phyloP scores from a whole-genome alignment of 305 asterid genomes.

The Coffea humblotiana region DNA sequence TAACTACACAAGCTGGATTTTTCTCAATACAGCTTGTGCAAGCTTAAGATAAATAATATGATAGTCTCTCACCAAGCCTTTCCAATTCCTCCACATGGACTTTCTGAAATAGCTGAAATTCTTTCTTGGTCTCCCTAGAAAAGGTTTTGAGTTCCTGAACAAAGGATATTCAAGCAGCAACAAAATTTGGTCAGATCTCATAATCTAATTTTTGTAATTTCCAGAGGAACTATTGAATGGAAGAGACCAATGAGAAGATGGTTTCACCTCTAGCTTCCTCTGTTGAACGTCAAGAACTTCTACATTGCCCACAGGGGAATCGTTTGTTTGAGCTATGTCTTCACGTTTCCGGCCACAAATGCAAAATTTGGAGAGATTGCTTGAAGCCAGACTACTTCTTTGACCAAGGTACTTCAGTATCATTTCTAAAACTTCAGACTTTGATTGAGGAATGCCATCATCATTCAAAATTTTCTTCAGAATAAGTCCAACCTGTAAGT shows the following conservation, averaged over 20 bases:
- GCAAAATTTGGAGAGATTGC: constrained; percentile 58
- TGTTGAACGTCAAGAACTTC: constrained; percentile 65
- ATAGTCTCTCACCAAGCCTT: constrained; percentile 60
- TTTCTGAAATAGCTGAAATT: constrained; percentile 49
- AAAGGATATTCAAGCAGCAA: constrained; percentile 6
- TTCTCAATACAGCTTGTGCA: background rate
- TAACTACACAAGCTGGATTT: background rate
- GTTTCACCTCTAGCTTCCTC: constrained; percentile 65
- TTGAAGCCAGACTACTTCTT: constrained; percentile 61
- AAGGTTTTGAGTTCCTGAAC: constrained; percentile 68
- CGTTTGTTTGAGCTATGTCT: constrained; percentile 24
- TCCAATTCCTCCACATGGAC: constrained; percentile 66
- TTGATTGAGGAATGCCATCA: constrained; percentile 50
- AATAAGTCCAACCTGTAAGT: constrained; percentile 66
- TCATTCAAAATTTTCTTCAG: constrained; percentile 56
- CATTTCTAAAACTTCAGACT: constrained; percentile 54
- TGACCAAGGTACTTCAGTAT: constrained; percentile 62
- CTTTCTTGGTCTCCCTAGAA: constrained; percentile 52
- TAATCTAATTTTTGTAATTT: background rate
- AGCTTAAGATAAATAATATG: background rate
- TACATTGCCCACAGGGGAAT: constrained; percentile 30
- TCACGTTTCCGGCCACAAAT: constrained; percentile 60
- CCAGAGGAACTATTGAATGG: background rate
- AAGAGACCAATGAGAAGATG: background rate
- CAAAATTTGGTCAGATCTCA: background rate